Evolutionary conservation across 495 filamentous ascomycete genomes (phyloP).

Genomic region (Podospora comata): DNA sequence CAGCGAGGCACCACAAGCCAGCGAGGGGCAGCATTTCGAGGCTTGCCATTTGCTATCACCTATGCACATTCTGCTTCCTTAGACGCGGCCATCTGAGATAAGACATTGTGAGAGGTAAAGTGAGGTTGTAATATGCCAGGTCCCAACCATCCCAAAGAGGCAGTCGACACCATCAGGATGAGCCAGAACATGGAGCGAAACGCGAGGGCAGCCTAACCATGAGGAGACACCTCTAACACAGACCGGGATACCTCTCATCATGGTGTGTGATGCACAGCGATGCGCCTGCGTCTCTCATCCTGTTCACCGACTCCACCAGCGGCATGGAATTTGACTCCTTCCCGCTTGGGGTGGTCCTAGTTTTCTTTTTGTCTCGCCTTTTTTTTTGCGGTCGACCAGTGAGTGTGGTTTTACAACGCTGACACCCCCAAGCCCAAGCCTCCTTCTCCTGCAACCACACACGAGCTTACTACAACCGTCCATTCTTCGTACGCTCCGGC

Average conservation of each 20-base stretch:
- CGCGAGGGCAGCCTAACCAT: not conserved
- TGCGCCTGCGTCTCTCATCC: slow-evolving; percentile 4
- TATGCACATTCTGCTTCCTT: not conserved
- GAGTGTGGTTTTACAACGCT: slow-evolving; percentile 21
- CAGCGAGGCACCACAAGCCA: not conserved
- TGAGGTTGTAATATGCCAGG: not conserved
- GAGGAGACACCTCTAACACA: slow-evolving; percentile 3
- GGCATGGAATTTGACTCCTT: slow-evolving; percentile 24
- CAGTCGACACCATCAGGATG: not conserved
- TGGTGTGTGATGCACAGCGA: not conserved
- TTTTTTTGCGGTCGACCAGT: slow-evolving; percentile 20
- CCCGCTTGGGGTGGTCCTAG: slow-evolving; percentile 21
- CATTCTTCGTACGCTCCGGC: slow-evolving; percentile 27
- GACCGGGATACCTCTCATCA: slow-evolving; percentile 13
- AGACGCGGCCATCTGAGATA: not conserved
- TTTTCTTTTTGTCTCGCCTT: slow-evolving; percentile 20
- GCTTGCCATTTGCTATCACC: not conserved
- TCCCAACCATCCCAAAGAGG: slow-evolving; percentile 10
- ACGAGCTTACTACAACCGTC: slow-evolving; percentile 14
- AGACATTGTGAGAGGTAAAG: not conserved
- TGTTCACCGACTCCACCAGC: slow-evolving; percentile 32
- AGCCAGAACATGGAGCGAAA: not conserved
- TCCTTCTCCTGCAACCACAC: slow-evolving; percentile 15
- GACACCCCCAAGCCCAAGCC: slow-evolving; percentile 27
- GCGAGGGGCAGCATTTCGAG: not conserved